A percentile compares a stretch with the other conserved stretches of the same genome.
Evolutionary conservation across 75 land plant species (phyloP).

Genomic region (Gnetum montanum): DNA sequence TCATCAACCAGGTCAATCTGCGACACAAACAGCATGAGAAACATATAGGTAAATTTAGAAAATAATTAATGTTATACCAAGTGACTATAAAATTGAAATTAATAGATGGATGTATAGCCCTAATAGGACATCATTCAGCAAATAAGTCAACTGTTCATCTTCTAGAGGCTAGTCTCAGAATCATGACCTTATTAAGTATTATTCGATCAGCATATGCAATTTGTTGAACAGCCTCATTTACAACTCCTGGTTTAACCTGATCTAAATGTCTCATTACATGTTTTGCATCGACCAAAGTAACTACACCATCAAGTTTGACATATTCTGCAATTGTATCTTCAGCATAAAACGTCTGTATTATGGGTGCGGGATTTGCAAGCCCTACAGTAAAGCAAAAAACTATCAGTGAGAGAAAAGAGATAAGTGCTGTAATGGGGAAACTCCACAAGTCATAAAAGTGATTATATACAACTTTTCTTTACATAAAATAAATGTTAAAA

Average conservation of each 20-base stretch:
- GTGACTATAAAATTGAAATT: too few relatives aligned
- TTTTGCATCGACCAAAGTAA: constrained; percentile 95
- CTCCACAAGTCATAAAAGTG: too few relatives aligned
- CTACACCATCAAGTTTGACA: constrained; percentile 96
- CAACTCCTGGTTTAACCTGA: constrained; percentile 88
- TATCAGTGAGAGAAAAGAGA: background rate
- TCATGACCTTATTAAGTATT: constrained; percentile 97
- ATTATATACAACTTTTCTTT: too few relatives aligned
- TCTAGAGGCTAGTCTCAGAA: too few relatives aligned
- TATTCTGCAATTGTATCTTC: constrained; percentile 78
- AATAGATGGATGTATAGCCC: too few relatives aligned
- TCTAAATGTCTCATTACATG: constrained; percentile 80
- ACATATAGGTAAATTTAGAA: background rate
- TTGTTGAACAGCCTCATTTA: constrained; percentile 98
- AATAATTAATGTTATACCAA: background rate
- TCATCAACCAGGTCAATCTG: constrained; percentile 63
- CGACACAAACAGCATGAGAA: too few relatives aligned
- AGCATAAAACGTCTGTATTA: constrained; percentile 93
- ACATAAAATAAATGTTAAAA: too few relatives aligned
- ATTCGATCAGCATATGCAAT: constrained; percentile 99
- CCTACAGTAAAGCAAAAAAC: constrained; percentile 33
- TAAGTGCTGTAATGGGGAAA: background rate
- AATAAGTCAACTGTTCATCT: too few relatives aligned
- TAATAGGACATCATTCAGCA: too few relatives aligned
- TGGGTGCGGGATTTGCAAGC: constrained; percentile 96